These are phyloP conservation scores for Samsoniella hepiali DNA, from an alignment of 2,329 filamentous ascomycete species.

Conservation along the genomic window DNA sequence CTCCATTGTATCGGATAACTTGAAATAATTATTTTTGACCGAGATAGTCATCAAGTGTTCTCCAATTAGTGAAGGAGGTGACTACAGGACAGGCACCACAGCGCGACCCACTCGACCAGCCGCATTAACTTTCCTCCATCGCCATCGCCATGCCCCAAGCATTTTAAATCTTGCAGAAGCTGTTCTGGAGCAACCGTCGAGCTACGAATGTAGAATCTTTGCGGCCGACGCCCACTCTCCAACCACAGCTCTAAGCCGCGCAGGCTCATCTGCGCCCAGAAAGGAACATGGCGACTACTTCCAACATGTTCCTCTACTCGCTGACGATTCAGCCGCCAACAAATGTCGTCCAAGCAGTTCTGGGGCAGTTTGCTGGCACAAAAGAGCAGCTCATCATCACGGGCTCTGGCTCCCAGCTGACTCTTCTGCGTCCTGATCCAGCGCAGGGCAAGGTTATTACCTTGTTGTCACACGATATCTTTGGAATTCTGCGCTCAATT, in stretches of 20 bases:
- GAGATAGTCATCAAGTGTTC: background rate
- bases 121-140: constrained; percentile 21
- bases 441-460: constrained; percentile 82
- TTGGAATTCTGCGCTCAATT: constrained; percentile 89
- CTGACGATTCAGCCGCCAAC: constrained; percentile 92
- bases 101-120: constrained; percentile 9
- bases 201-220: constrained; percentile 19
- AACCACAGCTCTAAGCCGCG: constrained; percentile 14
- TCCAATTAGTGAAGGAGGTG: too few relatives aligned
- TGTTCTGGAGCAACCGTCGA: constrained; percentile 11
- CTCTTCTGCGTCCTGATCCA: constrained; percentile 81
- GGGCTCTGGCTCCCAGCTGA: constrained; percentile 84
- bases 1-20: background rate
- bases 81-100: background rate
- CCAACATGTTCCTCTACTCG: constrained; percentile 98
- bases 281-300: constrained; percentile 86
- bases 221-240: constrained; percentile 17
- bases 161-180: constrained; percentile 18
- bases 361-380: constrained; percentile 92
- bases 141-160: constrained; percentile 3
- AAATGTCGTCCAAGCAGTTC: constrained; percentile 82
- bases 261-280: constrained; percentile 32
- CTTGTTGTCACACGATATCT: constrained; percentile 86
- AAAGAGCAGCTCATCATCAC: constrained; percentile 98
- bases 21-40: background rate